Evolutionary conservation across 2,329 filamentous ascomycete genomes (phyloP).

Genomic region (Pseudopithomyces chartarum): DNA sequence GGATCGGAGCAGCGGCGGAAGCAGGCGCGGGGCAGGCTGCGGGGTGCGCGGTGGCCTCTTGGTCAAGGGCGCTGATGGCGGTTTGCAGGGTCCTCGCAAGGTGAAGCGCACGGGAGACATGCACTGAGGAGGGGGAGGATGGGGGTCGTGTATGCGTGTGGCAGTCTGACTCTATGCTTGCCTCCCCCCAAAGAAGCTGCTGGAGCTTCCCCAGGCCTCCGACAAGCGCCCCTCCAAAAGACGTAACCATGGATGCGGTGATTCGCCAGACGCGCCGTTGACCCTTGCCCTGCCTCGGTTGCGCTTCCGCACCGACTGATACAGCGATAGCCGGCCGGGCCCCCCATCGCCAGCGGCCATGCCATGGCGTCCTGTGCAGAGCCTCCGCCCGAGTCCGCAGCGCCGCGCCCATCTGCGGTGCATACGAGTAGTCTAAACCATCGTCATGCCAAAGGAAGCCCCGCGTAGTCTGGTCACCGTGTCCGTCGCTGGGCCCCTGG

Average conservation of each 20-base stretch:
- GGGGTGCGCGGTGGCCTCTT: constrained; percentile 12
- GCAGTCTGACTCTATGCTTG: neutral
- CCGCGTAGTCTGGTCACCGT: too few relatives aligned
- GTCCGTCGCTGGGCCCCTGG: too few relatives aligned
- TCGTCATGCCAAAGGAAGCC: too few relatives aligned
- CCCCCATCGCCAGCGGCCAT: too few relatives aligned
- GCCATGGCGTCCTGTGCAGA: too few relatives aligned
- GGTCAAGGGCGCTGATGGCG: constrained; percentile 16
- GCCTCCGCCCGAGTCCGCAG: too few relatives aligned
- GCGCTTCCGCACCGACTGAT: neutral
- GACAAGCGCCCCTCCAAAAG: too few relatives aligned
- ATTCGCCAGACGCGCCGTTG: neutral
- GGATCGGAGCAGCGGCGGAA: constrained; percentile 26
- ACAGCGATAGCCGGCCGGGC: too few relatives aligned
- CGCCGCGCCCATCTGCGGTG: too few relatives aligned
- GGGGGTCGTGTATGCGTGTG: neutral
- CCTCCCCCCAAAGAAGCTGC: neutral
- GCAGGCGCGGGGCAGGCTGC: constrained; percentile 13
- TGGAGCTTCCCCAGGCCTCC: too few relatives aligned
- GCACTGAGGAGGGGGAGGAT: constrained; percentile 6
- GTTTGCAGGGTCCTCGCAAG: constrained; percentile 29
- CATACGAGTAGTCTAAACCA: too few relatives aligned
- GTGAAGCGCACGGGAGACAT: constrained; percentile 39
- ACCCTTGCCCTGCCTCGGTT: constrained; percentile 1
- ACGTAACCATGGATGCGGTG: neutral